phyloP scores from a whole-genome alignment of 139 green algal genomes.

The Monoraphidium neglectum region DNA sequence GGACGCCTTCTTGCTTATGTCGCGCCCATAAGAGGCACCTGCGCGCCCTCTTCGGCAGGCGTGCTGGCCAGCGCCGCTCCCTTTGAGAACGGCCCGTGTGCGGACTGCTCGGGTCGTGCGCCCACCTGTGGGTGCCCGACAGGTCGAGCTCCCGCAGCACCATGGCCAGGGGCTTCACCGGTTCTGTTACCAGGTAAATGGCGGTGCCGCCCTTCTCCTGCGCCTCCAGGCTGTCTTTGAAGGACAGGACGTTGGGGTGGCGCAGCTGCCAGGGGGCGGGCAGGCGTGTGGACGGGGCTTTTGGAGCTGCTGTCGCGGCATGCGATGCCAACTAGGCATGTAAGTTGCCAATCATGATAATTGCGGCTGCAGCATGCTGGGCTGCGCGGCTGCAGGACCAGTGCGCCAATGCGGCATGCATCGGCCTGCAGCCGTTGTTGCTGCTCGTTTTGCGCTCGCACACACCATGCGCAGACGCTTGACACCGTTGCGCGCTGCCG shows the following conservation, averaged over 20 bases:
- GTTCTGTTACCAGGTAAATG: slow-evolving; percentile 88
- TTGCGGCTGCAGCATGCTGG: not conserved
- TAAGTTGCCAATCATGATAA: not conserved
- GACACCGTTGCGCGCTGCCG: slow-evolving; percentile 76
- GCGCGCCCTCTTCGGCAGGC: no score
- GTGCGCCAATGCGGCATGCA: not conserved
- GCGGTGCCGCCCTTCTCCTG: slow-evolving; percentile 69
- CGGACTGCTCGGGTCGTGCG: not conserved
- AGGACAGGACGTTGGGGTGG: slow-evolving; percentile 86
- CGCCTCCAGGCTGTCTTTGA: slow-evolving; percentile 80
- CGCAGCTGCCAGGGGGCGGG: slow-evolving; percentile 62
- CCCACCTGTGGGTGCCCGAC: slow-evolving; percentile 49
- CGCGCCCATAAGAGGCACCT: no score
- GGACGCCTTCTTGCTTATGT: no score
- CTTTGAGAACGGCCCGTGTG: not conserved
- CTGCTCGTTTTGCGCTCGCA: not conserved
- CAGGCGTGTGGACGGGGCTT: no score
- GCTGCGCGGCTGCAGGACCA: not conserved
- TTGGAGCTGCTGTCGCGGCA: not conserved
- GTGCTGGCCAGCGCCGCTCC: not conserved
- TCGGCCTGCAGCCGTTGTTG: not conserved
- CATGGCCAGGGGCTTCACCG: slow-evolving; percentile 67
- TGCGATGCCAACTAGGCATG: not conserved
- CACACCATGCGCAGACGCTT: slow-evolving; percentile 78
- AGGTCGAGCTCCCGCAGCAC: slow-evolving; percentile 67